Evolutionary conservation across 805 yeast species (phyloP).

Genomic region (Candida sonorensis): DNA sequence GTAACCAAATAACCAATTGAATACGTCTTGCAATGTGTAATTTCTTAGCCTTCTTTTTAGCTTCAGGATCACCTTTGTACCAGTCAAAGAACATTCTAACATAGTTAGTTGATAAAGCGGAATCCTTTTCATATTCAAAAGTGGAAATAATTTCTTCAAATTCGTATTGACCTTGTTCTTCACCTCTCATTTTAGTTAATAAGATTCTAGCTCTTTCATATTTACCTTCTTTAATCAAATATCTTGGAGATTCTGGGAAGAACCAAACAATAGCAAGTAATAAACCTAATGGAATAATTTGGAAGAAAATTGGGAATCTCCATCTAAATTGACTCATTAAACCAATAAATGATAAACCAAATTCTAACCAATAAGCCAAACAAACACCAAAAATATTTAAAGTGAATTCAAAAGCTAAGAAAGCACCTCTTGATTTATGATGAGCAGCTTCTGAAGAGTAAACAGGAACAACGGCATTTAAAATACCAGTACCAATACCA

Average conservation of each 20-base stretch:
- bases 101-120: conserved; percentile 21
- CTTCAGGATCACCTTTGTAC: conserved; percentile 18
- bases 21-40: conserved; percentile 22
- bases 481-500: conserved; percentile 31
- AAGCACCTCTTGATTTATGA: conserved; percentile 28
- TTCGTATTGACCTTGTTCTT: conserved; percentile 18
- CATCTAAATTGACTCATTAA: conserved; percentile 18
- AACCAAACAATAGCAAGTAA: conserved; percentile 15
- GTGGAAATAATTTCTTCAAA: conserved; percentile 18
- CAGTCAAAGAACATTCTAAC: conserved; percentile 16
- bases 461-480: conserved; percentile 32
- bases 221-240: conserved; percentile 33
- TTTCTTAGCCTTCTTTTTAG: conserved; percentile 11
- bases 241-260: conserved; percentile 40
- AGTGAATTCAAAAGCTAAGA: conserved; percentile 28
- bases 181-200: conserved; percentile 34
- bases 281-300: conserved; percentile 13
- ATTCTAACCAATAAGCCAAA: conserved; percentile 31
- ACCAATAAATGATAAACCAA: conserved; percentile 29
- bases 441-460: conserved; percentile 32
- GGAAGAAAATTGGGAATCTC: conserved; percentile 31
- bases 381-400: conserved; percentile 24
- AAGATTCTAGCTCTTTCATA: conserved; percentile 36
- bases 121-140: conserved; percentile 21
- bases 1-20: conserved; percentile 28